Base-by-base conservation (phyloP, 139 green algal genomes). In the Edaphochlamys debaryana region DNA sequence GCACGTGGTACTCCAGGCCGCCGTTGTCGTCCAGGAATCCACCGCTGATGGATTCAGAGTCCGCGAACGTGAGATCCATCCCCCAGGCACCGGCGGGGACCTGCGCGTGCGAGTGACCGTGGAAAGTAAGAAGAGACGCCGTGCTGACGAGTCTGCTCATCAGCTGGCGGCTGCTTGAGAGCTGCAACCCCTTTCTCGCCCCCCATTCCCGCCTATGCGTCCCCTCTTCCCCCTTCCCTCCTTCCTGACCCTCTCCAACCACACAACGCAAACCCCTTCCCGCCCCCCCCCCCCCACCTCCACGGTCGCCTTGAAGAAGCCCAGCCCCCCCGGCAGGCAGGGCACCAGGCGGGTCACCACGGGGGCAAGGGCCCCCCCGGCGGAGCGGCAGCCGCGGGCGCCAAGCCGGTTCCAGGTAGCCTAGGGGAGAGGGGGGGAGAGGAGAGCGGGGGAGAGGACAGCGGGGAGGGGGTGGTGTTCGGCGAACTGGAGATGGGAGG, bases 1-100 rank as follows among this genome's bases (percentile, higher is more conserved):
- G 89, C 6, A 99, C 63, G 86, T 99, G 97, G 89, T 99, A 99
- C 79, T 98, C 96, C 69, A 98, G 85, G 2, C 96, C 96, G 60
- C 88, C 85, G 83, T 98, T 98, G 92, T 97, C 96, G 93, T 99
- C 97, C 77, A 94, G 94, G 80, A 97, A 97, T 32, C 90, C 94
- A 17, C 41, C 88, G 84, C 36, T 67, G 37, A 54, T 75, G 42
- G 62, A 42, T 4, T 74, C 81, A 7, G 54, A 92, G 90, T 99
- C 95, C 30, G 83, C 85, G 82, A 99, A 99, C 22, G 96, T 92
- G 42, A 98, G 84, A 87, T 99, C 97, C 78, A 98, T 75, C 22
- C 94, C 87, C 79, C 94, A 94, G 0, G 96, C 97, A 50, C 98
- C 95, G 22, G 67, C 7, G 0, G 96, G 97, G 19, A 99, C 91